These are phyloP conservation scores for Cyanodermella asteris DNA, from an alignment of 2,329 filamentous ascomycete genomes.

Conservation along the genomic window DNA sequence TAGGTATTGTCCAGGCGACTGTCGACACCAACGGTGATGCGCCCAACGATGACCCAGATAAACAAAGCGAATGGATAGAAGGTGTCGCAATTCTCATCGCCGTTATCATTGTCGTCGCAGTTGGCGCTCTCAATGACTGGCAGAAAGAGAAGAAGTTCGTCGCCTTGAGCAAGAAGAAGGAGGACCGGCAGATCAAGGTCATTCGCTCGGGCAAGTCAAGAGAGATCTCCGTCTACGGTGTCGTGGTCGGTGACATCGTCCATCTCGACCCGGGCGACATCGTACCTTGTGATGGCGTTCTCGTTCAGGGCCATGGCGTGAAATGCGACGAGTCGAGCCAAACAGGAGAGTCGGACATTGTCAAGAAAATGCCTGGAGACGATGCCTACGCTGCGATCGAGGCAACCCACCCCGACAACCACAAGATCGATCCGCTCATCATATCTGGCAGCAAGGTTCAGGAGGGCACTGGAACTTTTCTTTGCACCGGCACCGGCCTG, in stretches of 20 bases:
- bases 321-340: conserved; percentile 55
- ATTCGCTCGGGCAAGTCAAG: conserved; percentile 50
- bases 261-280: conserved; percentile 52
- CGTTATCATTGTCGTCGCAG: conserved; percentile 52
- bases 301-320: conserved; percentile 42
- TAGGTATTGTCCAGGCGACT: conserved; percentile 54
- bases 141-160: conserved; percentile 66
- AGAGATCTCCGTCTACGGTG: conserved; percentile 47
- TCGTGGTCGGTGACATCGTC: conserved; percentile 54
- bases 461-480: conserved; percentile 52
- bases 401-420: conserved; percentile 33
- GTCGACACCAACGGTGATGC: conserved; percentile 28
- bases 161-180: conserved; percentile 60
- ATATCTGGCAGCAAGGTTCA: conserved; percentile 58
- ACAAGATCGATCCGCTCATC: conserved; percentile 59
- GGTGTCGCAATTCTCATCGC: conserved; percentile 60
- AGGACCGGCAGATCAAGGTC: conserved; percentile 52
- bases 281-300: conserved; percentile 49
- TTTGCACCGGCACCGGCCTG: conserved; percentile 53
- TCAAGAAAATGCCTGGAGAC: conserved; percentile 43
- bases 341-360: conserved; percentile 52
- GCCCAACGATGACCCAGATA: too few species aligned
- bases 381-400: conserved; percentile 44
- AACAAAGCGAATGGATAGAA: conserved; percentile 59
- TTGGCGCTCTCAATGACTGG: conserved; percentile 61